Conservation (phyloP, 2,329 filamentous ascomycete species). For the Apiospora malaysiana region DNA sequence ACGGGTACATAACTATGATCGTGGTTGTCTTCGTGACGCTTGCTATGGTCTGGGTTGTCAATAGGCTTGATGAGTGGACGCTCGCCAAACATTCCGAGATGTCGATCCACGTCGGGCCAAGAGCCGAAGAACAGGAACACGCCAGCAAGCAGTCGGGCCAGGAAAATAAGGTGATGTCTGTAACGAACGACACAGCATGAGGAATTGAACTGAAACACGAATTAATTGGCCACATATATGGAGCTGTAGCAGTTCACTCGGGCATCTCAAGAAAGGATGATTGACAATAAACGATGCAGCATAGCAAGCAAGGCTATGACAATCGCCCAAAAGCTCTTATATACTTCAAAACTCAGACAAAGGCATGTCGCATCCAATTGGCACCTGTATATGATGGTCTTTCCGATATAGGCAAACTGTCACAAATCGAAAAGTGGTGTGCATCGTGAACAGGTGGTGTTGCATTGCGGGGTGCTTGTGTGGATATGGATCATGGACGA, state of each 20-base stretch:
- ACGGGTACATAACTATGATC: slow-evolving; percentile 42
- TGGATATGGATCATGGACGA: background rate
- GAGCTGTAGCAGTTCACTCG: background rate
- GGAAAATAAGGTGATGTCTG: slow-evolving; percentile 1
- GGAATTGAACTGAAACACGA: background rate
- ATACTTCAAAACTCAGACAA: background rate
- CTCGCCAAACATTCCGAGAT: slow-evolving; percentile 21
- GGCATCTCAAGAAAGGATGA: too few relatives aligned
- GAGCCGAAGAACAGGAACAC: background rate
- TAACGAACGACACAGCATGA: background rate
- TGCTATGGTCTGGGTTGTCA: slow-evolving; percentile 25
- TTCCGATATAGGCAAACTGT: background rate
- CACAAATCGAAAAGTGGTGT: background rate
- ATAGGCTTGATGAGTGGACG: slow-evolving; percentile 26
- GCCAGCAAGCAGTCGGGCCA: background rate
- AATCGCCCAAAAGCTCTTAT: background rate
- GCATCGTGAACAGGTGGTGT: background rate
- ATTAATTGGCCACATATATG: background rate
- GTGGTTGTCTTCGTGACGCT: slow-evolving; percentile 26
- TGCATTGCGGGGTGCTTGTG: slow-evolving; percentile 5
- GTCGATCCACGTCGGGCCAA: background rate
- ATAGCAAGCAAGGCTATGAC: background rate
- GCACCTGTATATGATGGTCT: too few relatives aligned
- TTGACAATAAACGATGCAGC: too few relatives aligned
- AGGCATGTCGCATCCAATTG: too few relatives aligned